A percentile compares a stretch with the other conserved stretches of the same genome.
These are phyloP conservation scores for Penicillium psychrofluorescens DNA, from an alignment of 495 filamentous ascomycete genomes.

Conservation along the genomic window DNA sequence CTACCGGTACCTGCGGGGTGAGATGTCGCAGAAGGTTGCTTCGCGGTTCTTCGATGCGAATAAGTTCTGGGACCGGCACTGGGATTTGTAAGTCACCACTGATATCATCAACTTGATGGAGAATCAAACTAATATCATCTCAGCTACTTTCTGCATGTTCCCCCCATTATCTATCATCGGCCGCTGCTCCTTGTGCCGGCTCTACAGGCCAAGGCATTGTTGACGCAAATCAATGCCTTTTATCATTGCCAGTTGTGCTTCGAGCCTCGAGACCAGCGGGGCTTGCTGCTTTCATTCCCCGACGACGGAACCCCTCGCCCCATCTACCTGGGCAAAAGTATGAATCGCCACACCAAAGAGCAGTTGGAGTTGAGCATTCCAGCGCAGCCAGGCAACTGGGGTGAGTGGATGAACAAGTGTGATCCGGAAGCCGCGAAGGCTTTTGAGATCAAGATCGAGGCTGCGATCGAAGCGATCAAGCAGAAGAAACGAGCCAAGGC, in stretches of 20 bases:
- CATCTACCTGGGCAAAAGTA: conserved; percentile 53
- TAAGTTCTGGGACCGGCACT: conserved; percentile 51
- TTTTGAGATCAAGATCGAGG: conserved; percentile 45
- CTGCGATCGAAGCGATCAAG: conserved; percentile 35
- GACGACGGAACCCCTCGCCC: conserved; percentile 51
- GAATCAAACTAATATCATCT: too few relatives aligned
- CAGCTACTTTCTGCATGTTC: conserved; percentile 64
- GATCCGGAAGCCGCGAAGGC: conserved; percentile 33
- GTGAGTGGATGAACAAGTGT: conserved; percentile 32
- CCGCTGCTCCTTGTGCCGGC: conserved; percentile 59
- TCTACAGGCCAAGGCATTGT: conserved; percentile 49
- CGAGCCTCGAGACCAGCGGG: conserved; percentile 34
- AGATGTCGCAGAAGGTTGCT: conserved; percentile 40
- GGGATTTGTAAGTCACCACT: conserved; percentile 63
- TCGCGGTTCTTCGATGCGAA: conserved; percentile 47
- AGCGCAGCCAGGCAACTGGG: background rate
- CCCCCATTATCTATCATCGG: conserved; percentile 28
- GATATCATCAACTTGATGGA: background rate
- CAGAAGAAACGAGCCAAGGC: background rate
- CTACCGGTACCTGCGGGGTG: conserved; percentile 46
- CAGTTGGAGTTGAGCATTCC: conserved; percentile 28
- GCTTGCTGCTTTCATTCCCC: conserved; percentile 52
- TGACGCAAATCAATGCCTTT: conserved; percentile 50
- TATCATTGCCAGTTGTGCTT: conserved; percentile 42
- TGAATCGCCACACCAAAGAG: conserved; percentile 22